These are phyloP conservation scores for Tolypocladium inflatum DNA, from an alignment of 2,329 filamentous ascomycete species.

Conservation along the genomic window DNA sequence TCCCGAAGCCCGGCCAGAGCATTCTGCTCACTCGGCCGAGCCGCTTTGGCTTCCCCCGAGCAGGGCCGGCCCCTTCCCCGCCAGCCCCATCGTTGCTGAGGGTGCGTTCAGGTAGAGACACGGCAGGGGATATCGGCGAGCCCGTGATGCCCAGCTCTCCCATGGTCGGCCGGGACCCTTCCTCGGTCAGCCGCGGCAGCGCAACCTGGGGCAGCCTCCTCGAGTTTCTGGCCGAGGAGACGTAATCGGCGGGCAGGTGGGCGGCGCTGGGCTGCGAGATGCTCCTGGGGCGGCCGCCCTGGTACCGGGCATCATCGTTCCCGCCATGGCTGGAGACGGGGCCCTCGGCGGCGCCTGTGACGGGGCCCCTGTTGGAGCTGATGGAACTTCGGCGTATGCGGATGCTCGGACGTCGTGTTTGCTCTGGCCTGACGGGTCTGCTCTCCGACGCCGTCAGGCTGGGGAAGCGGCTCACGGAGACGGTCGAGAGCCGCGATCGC, in stretches of 20 bases:
- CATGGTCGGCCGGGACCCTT: conserved; percentile 24
- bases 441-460: not conserved
- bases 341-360: not conserved
- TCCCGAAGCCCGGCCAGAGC: conserved; percentile 1
- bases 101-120: conserved; percentile 14
- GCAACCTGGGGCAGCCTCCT: conserved; percentile 20
- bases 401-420: conserved; percentile 11
- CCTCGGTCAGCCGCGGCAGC: conserved; percentile 29
- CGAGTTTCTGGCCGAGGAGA: conserved; percentile 16
- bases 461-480: conserved; percentile 1
- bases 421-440: conserved; percentile 1
- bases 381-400: conserved; percentile 10
- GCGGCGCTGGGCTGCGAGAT: conserved; percentile 23
- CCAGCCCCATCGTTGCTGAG: not conserved
- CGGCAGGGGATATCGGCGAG: conserved; percentile 13
- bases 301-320: not conserved
- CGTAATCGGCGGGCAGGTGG: conserved; percentile 8
- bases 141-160: conserved; percentile 19
- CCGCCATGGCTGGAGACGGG: not conserved
- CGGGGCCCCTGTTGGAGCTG: not conserved
- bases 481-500: conserved; percentile 2
- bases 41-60: not conserved
- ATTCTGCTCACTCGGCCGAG: conserved; percentile 1
- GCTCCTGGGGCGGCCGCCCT: conserved; percentile 19
- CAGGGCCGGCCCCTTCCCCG: not conserved